These are phyloP conservation scores for Boletus subparvulus DNA, from an alignment of 768 basidiomycete genomes.

Conservation along the genomic window DNA sequence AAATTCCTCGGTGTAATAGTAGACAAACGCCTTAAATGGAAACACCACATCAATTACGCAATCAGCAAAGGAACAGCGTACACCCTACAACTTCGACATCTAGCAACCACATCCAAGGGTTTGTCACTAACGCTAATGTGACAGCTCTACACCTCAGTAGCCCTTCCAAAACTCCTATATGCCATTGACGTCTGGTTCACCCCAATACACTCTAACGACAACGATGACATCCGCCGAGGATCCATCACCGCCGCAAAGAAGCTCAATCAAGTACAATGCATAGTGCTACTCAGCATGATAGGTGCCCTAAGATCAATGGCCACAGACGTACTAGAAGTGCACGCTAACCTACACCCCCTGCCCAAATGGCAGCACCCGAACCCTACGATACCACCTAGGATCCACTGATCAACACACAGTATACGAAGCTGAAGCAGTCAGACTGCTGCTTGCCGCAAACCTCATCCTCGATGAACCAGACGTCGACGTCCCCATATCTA, in stretches of 20 bases:
- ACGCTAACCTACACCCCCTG: too few relatives aligned
- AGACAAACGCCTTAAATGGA: background rate
- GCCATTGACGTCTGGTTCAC: background rate
- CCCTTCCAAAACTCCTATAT: background rate
- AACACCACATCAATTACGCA: background rate
- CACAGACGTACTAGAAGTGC: too few relatives aligned
- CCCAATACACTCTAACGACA: background rate
- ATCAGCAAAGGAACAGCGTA: background rate
- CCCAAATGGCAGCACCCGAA: background rate
- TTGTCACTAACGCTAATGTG: background rate
- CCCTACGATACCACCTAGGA: background rate
- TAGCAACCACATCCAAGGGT: background rate
- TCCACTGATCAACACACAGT: background rate
- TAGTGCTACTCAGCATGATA: too few relatives aligned
- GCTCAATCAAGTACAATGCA: too few relatives aligned
- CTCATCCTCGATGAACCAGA: background rate
- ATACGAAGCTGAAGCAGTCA: background rate
- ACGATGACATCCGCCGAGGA: too few relatives aligned
- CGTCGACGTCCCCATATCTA: background rate
- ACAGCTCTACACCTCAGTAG: background rate
- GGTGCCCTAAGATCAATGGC: too few relatives aligned
- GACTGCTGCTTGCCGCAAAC: background rate
- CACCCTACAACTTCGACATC: background rate
- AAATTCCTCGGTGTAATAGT: background rate
- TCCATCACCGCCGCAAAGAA: too few relatives aligned